Evolutionary conservation across 129 eudicot genomes (phyloP).

Genomic region (Helichrysum umbraculigerum): DNA sequence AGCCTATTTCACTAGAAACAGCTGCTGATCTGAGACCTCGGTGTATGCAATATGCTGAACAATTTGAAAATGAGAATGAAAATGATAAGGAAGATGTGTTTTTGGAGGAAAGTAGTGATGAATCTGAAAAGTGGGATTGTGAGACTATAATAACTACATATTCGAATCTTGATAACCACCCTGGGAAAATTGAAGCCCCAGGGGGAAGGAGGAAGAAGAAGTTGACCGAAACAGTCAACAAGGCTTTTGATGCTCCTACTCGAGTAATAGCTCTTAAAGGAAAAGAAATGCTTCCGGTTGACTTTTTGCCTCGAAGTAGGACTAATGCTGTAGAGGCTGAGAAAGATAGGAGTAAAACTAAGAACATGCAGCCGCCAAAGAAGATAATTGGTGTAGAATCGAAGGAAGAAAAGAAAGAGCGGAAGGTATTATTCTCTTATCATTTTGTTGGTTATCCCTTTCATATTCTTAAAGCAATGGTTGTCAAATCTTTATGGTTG

Average conservation of each 20-base stretch:
- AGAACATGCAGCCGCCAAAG: constrained; percentile 42
- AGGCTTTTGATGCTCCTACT: constrained; percentile 35
- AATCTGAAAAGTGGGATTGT: constrained; percentile 87
- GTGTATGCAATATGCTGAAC: constrained; percentile 69
- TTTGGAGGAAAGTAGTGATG: constrained; percentile 81
- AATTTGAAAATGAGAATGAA: constrained; percentile 55
- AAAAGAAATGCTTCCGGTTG: constrained; percentile 74
- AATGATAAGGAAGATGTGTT: constrained; percentile 51
- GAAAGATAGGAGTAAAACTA: constrained; percentile 39
- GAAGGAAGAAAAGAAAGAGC: constrained; percentile 93
- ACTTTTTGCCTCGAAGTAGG: constrained; percentile 60
- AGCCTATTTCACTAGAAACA: constrained; percentile 46
- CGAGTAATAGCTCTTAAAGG: constrained; percentile 74
- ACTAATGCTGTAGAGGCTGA: constrained; percentile 37
- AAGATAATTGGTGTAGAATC: constrained; percentile 75
- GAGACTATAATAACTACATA: constrained; percentile 85
- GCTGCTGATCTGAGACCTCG: constrained; percentile 56
- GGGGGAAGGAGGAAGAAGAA: constrained; percentile 62
- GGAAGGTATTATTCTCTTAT: constrained; percentile 52
- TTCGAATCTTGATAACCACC: constrained; percentile 95
- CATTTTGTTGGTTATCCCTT: background rate
- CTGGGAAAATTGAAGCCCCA: constrained; percentile 85
- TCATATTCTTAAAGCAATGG: no score
- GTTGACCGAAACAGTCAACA: constrained; percentile 53
- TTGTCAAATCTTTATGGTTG: no score